Conservation (phyloP, 2,329 filamentous ascomycete species). For the Fusarium fracticaudum region DNA sequence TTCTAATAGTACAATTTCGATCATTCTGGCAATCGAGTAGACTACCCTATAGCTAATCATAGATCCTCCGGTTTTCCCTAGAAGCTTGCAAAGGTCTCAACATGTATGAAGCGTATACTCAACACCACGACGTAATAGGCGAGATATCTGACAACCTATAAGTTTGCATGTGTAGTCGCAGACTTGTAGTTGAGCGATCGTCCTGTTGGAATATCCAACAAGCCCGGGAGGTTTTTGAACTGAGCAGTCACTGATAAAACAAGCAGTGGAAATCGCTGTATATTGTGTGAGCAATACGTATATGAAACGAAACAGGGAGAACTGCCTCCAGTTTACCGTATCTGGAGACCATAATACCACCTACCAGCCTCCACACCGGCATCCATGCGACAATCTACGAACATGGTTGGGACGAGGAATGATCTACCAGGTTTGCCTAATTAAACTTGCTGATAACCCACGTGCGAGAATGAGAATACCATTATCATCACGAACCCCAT, state of each 20-base stretch:
- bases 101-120: neutral
- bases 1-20: neutral
- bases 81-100: neutral
- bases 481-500: neutral
- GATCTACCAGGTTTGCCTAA: neutral
- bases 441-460: neutral
- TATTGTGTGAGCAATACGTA: neutral
- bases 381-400: neutral
- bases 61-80: neutral
- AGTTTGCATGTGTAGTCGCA: neutral
- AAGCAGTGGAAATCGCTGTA: neutral
- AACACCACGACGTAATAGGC: neutral
- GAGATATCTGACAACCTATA: neutral
- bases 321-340: neutral
- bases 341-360: neutral
- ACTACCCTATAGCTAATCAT: neutral
- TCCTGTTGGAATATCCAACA: neutral
- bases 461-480: neutral
- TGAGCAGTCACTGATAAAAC: neutral
- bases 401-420: neutral
- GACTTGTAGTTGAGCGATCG: neutral
- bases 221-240: neutral
- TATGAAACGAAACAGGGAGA: neutral
- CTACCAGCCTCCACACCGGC: too few relatives aligned
- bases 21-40: neutral